A percentile compares a stretch with the other conserved stretches of the same genome.
Conservation (phyloP, 805 yeast genomes). For the Spathaspora hagerdaliae region DNA sequence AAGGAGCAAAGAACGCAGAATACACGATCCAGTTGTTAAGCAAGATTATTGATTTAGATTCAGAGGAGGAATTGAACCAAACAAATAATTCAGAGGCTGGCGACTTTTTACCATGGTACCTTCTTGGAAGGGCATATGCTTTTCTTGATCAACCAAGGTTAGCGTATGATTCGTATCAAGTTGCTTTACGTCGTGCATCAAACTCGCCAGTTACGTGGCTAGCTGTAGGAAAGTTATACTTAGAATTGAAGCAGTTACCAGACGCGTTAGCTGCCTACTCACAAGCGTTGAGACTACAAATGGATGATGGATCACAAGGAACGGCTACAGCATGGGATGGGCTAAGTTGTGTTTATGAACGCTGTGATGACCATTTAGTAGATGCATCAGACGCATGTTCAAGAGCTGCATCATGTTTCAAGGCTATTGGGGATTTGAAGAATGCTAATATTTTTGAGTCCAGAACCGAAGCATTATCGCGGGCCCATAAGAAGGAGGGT, state of each 20-base stretch:
- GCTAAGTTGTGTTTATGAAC: constrained; percentile 55
- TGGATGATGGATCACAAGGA: constrained; percentile 42
- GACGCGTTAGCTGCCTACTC: constrained; percentile 68
- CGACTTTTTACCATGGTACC: constrained; percentile 57
- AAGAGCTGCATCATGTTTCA: constrained; percentile 48
- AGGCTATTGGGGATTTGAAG: constrained; percentile 42
- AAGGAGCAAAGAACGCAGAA: constrained; percentile 19
- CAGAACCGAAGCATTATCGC: constrained; percentile 40
- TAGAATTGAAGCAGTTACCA: constrained; percentile 55
- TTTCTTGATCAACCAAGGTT: constrained; percentile 42
- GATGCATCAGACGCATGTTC: constrained; percentile 61
- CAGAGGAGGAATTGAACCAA: constrained; percentile 17
- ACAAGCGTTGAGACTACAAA: constrained; percentile 54
- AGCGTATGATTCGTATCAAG: constrained; percentile 54
- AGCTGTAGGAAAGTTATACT: constrained; percentile 58
- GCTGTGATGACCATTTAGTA: constrained; percentile 55
- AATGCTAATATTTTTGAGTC: constrained; percentile 40
- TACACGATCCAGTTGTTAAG: constrained; percentile 34
- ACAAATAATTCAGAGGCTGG: constrained; percentile 24
- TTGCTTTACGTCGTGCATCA: constrained; percentile 50
- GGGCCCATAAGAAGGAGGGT: constrained; percentile 39
- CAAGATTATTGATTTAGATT: constrained; percentile 25
- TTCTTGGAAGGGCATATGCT: constrained; percentile 51
- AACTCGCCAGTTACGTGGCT: constrained; percentile 61
- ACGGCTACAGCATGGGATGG: constrained; percentile 67